Base-by-base conservation (phyloP, 352 stramenopile genomes). In the Globisporangium polare region DNA sequence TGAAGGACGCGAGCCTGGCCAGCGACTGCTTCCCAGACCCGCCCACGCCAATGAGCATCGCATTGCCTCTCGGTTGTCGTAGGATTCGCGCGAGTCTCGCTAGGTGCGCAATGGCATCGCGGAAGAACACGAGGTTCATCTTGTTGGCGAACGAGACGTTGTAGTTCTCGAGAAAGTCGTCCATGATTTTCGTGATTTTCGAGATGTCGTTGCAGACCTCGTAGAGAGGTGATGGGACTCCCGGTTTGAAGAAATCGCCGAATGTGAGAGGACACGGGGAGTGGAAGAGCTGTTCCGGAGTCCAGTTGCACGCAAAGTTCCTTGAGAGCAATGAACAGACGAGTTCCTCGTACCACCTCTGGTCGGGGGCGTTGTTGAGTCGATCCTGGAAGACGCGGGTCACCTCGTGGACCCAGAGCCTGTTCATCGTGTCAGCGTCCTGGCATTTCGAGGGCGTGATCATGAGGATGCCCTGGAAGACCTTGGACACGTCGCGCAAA, bases 81-180 rank as follows among this genome's bases (percentile, higher is more conserved):
- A 98, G 63, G 53, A 98, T 96, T 3, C 95, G 85, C 3, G 83
- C 80, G 7, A 98, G 83, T 2, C 94, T 76, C 2, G 86, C 74
- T 10, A 98, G 75, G 57, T 98, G 95, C 0, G 74, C 82, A 27
- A 98, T 83, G 2, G 95, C 95, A 53, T 98, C 95, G 0, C 78
- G 70, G 72, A 98, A 98, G 68, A 98, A 98, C 0, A 98, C 95
- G 20, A 98, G 69, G 47, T 98, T 96, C 94, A 98, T 98, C 66
- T 96, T 92, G 65, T 92, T 98, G 4, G 92, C 79, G 56, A 96
- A 97, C 13, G 66, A 81, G 47, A 97, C 82, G 67, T 98, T 98
- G 77, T 98, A 98, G 53, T 97, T 93, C 45, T 98, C 93, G 5
- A 98, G 69, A 33, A 86, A 88, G 63, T 98, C 91, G 55, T 97